These are phyloP conservation scores for Cladophialophora immunda DNA, from an alignment of 2,329 filamentous ascomycete species.

Conservation along the genomic window DNA sequence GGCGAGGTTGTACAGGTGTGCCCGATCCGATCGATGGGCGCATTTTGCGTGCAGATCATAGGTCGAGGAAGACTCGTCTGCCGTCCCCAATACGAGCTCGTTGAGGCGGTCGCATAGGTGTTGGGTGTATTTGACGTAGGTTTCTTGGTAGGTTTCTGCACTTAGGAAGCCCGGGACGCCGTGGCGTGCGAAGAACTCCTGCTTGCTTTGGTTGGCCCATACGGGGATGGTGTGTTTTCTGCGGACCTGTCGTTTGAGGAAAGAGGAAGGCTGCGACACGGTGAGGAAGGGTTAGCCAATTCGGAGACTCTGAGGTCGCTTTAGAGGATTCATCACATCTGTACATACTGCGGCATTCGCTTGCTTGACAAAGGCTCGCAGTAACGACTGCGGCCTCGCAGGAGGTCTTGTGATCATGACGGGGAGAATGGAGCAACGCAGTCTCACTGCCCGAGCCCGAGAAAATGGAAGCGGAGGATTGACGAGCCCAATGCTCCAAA, in stretches of 20 bases:
- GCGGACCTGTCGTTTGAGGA: slow-evolving; percentile 32
- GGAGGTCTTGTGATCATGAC: slow-evolving; percentile 39
- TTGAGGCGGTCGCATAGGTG: slow-evolving; percentile 80
- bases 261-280: slow-evolving; percentile 20
- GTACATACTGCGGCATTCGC: slow-evolving; percentile 1
- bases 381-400: slow-evolving; percentile 39
- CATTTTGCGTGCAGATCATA: slow-evolving; percentile 76
- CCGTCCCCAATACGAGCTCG: slow-evolving; percentile 71
- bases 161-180: slow-evolving; percentile 78
- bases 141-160: slow-evolving; percentile 72
- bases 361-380: slow-evolving; percentile 37
- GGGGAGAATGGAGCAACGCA: slow-evolving; percentile 15
- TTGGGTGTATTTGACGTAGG: slow-evolving; percentile 84
- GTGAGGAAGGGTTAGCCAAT: background rate
- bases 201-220: slow-evolving; percentile 32
- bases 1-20: slow-evolving; percentile 91
- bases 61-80: slow-evolving; percentile 49
- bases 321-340: background rate
- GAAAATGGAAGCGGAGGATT: slow-evolving; percentile 6
- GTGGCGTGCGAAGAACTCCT: slow-evolving; percentile 46
- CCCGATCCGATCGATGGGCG: slow-evolving; percentile 79
- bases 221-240: slow-evolving; percentile 29
- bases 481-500: slow-evolving; percentile 11
- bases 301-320: background rate
- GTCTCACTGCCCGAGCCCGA: slow-evolving; percentile 20